Conservation (phyloP, 2,329 filamentous ascomycete species). For the Botryotinia narcissicola region DNA sequence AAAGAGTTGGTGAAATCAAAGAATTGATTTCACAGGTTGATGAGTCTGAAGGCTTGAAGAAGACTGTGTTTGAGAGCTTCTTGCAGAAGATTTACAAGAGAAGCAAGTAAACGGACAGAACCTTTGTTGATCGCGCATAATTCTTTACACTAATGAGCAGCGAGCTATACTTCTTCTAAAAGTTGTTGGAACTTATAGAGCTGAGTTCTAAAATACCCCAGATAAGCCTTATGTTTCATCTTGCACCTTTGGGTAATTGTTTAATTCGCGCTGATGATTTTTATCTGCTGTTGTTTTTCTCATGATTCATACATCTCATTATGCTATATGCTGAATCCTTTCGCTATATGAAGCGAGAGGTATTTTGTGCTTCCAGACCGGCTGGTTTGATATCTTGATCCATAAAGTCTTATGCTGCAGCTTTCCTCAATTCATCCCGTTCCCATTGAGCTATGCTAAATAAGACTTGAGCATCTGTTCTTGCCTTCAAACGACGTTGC, state of each 20-base stretch:
- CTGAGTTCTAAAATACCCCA: conserved; percentile 12
- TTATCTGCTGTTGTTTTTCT: not conserved
- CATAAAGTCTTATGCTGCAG: not conserved
- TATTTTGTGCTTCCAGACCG: not conserved
- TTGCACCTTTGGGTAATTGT: not conserved
- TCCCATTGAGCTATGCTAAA: not conserved
- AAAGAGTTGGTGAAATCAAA: conserved; percentile 73
- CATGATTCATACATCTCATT: not conserved
- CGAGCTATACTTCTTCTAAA: not conserved
- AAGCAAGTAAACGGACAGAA: conserved; percentile 67
- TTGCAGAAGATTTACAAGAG: conserved; percentile 97
- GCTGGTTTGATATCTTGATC: not conserved
- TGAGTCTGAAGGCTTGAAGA: conserved; percentile 85
- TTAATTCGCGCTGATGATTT: not conserved
- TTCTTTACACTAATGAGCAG: conserved; percentile 6
- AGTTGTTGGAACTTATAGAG: not conserved
- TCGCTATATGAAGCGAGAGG: not conserved
- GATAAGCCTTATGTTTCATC: not conserved
- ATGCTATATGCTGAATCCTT: not conserved
- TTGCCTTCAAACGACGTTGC: not conserved
- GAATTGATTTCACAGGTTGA: conserved; percentile 75
- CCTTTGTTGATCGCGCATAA: not conserved
- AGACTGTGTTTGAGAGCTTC: conserved; percentile 84
- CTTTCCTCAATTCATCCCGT: not conserved
- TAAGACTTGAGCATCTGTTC: not conserved